phyloP scores from a whole-genome alignment of 2,329 filamentous ascomycete genomes.

The Pestalotiopsis sp. region DNA sequence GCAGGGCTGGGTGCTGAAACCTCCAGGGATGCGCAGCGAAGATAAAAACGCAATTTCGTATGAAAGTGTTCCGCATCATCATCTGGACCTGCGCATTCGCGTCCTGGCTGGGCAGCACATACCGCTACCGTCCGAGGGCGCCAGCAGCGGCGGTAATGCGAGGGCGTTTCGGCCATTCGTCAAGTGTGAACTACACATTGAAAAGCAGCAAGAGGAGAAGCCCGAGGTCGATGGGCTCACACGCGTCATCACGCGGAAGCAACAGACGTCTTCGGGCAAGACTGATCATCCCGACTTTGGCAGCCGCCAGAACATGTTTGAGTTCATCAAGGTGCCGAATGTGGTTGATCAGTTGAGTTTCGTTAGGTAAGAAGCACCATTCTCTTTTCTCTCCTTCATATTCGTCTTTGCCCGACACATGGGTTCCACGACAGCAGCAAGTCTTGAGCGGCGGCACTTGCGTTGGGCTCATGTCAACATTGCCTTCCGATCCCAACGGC shows the following conservation, averaged over 20 bases:
- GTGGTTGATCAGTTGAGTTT: conserved; percentile 74
- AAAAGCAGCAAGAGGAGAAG: conserved; percentile 51
- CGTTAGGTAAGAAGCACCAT: conserved; percentile 59
- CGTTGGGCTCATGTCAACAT: background rate
- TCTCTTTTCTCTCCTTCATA: conserved; percentile 8
- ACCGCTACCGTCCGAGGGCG: conserved; percentile 57
- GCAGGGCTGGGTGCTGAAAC: conserved; percentile 85
- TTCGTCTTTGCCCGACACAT: no score
- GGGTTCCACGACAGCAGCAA: background rate
- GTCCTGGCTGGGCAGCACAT: conserved; percentile 78
- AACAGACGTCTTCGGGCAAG: conserved; percentile 55
- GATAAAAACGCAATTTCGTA: conserved; percentile 43
- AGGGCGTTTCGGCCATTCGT: conserved; percentile 71
- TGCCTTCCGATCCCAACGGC: background rate
- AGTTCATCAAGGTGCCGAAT: conserved; percentile 59
- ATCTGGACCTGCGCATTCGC: conserved; percentile 70
- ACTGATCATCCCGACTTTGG: conserved; percentile 69
- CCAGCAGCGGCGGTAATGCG: conserved; percentile 47
- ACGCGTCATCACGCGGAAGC: conserved; percentile 60
- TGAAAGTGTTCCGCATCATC: conserved; percentile 50
- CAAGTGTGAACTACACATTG: conserved; percentile 80
- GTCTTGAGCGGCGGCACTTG: background rate
- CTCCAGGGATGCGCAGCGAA: conserved; percentile 67
- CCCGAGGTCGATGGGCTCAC: conserved; percentile 40
- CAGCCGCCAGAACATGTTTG: conserved; percentile 50